phyloP scores from a whole-genome alignment of 2,329 filamentous ascomycete genomes.

The Penicillium sp. region DNA sequence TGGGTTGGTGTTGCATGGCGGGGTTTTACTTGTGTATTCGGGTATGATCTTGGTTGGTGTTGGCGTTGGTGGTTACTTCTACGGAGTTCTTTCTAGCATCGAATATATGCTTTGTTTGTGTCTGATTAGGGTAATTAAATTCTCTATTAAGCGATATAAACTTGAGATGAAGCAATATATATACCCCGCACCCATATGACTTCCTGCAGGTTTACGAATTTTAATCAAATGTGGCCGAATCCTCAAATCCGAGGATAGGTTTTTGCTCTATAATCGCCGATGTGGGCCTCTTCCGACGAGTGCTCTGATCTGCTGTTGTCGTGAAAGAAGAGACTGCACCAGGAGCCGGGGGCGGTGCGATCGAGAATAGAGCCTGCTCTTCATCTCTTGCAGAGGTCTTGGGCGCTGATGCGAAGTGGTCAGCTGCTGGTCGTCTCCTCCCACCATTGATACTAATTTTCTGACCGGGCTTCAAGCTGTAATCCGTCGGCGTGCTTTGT shows the following conservation, averaged over 20 bases:
- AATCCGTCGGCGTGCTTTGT: conserved; percentile 53
- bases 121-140: conserved; percentile 4
- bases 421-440: conserved; percentile 44
- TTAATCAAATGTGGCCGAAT: conserved; percentile 13
- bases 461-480: conserved; percentile 83
- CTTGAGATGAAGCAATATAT: not conserved
- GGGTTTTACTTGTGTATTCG: not conserved
- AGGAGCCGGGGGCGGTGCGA: conserved; percentile 63
- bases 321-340: conserved; percentile 46
- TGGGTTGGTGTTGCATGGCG: not conserved
- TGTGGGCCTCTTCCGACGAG: conserved; percentile 55
- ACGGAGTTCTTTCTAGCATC: no score
- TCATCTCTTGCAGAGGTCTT: conserved; percentile 28
- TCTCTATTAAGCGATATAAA: not conserved
- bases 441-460: conserved; percentile 79
- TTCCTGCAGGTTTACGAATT: not conserved
- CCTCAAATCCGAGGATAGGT: conserved; percentile 10
- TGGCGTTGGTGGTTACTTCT: not conserved
- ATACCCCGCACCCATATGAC: conserved; percentile 1
- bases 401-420: not conserved
- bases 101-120: no score
- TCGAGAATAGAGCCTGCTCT: conserved; percentile 60
- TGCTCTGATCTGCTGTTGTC: conserved; percentile 32
- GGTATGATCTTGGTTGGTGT: not conserved
- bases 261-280: conserved; percentile 44